phyloP scores from a whole-genome alignment of 1,139 yeast species.

The Tardiomyces digboiensis region DNA sequence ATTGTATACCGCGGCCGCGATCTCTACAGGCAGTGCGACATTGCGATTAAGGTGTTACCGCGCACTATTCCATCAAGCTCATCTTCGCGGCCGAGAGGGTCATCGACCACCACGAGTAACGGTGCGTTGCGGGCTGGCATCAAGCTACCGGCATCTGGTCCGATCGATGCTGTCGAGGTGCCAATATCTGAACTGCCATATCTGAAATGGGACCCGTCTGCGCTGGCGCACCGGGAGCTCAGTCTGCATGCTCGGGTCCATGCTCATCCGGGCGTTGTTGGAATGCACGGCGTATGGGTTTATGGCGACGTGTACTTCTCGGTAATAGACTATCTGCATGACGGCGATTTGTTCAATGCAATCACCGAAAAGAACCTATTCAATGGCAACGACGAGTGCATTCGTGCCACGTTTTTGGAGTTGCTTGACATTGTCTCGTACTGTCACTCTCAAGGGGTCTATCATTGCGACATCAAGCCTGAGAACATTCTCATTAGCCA shows the following conservation, averaged over 20 bases:
- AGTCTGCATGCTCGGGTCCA: slow-evolving; percentile 67
- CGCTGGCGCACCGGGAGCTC: slow-evolving; percentile 46
- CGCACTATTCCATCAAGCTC: slow-evolving; percentile 22
- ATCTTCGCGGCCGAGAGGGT: background rate
- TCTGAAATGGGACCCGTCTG: slow-evolving; percentile 8
- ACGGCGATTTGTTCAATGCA: slow-evolving; percentile 73
- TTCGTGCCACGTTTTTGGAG: slow-evolving; percentile 69
- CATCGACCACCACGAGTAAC: background rate
- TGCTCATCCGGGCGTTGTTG: slow-evolving; percentile 63
- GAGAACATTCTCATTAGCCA: slow-evolving; percentile 63
- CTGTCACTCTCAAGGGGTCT: slow-evolving; percentile 59
- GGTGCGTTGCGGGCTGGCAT: background rate
- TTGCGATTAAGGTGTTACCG: slow-evolving; percentile 68
- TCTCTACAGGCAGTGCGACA: slow-evolving; percentile 36
- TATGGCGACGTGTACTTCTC: slow-evolving; percentile 39
- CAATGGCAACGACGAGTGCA: slow-evolving; percentile 39
- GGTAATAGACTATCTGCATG: slow-evolving; percentile 75
- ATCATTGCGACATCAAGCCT: slow-evolving; percentile 94
- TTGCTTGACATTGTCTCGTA: slow-evolving; percentile 61
- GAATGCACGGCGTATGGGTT: slow-evolving; percentile 62
- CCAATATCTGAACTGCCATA: background rate
- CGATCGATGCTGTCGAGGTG: background rate
- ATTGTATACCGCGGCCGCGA: slow-evolving; percentile 67
- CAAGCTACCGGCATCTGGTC: background rate
- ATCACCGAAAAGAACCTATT: slow-evolving; percentile 63